These are phyloP conservation scores for Diospyros kaki DNA, from an alignment of 148 eudicot species.

Conservation along the genomic window DNA sequence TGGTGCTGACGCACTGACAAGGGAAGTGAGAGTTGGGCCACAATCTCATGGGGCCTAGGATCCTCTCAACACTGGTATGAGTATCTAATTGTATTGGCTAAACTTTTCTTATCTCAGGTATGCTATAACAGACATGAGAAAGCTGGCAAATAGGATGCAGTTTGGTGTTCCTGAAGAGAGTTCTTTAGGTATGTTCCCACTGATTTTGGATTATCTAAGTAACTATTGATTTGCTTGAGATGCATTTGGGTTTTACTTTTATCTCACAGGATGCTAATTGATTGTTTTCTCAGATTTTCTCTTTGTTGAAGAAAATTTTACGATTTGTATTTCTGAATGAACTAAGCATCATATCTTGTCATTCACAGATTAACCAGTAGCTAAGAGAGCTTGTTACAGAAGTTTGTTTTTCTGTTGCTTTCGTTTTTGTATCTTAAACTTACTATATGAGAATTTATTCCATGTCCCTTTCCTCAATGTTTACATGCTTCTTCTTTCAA, in stretches of 20 bases:
- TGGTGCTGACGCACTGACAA: no score
- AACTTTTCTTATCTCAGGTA: slow-evolving; percentile 37
- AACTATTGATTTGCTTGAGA: not conserved
- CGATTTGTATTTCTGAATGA: not conserved
- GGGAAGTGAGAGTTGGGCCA: no score
- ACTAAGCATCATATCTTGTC: not conserved
- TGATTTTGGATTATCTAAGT: not conserved
- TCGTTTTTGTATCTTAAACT: not conserved
- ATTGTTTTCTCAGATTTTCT: not conserved
- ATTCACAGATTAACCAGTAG: not conserved
- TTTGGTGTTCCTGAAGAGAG: slow-evolving; percentile 98
- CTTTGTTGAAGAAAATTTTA: no score
- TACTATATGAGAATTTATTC: not conserved
- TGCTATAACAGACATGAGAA: slow-evolving; percentile 93
- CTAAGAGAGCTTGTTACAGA: not conserved
- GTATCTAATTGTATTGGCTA: no score
- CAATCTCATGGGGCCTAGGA: no score
- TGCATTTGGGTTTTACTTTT: not conserved
- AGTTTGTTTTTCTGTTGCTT: not conserved
- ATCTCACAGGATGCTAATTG: not conserved
- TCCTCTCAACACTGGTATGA: no score
- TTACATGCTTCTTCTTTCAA: slow-evolving; percentile 11
- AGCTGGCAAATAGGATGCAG: slow-evolving; percentile 93
- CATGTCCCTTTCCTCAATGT: not conserved
- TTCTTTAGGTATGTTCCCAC: slow-evolving; percentile 55